Evolutionary conservation across 2,329 filamentous ascomycete genomes (phyloP), one percentile per base, ranked within the genome.

Genomic region (Paecilomyces sp.): DNA sequence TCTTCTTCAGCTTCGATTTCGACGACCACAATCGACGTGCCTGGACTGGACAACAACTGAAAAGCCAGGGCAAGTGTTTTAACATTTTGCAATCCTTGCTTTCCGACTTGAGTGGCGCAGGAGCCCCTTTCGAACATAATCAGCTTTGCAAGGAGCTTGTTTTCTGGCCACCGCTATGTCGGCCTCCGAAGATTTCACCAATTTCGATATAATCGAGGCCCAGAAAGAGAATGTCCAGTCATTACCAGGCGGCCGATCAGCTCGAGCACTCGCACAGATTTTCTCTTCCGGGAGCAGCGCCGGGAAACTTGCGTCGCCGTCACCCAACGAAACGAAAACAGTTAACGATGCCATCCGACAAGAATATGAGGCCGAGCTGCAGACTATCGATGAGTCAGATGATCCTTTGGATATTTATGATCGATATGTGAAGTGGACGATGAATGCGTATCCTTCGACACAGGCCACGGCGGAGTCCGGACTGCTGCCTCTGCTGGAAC

Each of bases 141-240:
- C 12, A 53, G 11, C 22, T 28, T 30, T 53, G 18, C 22, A 25
- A 25, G 51, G 51, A 53, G 24, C 3, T 18, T 24, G 28, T 25
- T 25, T 22, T 30, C n/a, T 53, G 24, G 51, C 28, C 22, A 30
- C 66, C 67, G 69, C 66, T 33, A 78, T 79, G 76, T 70, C 75
- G 67, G 69, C 65, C 60, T 67, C 73, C 52, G 72, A 77, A 50
- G 78, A 80, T 63, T 69, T 78, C 56, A 75, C 80, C 64, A 73
- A 80, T 78, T 97, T 99, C 79, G 90, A 96, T 68, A 85, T 97
- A 64, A 97, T 99, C 77, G 94, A 99, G 78, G 86, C 85, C 54
- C 92, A 97, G 69, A 99, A 99, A 78, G 94, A 99, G 79, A 99
- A 99, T 76, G 97, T 99, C 59, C 92, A 97, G 76, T 88, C 92